These are phyloP conservation scores for Tetracentron sinense DNA, from an alignment of 164 flowering plant species.

Conservation along the genomic window DNA sequence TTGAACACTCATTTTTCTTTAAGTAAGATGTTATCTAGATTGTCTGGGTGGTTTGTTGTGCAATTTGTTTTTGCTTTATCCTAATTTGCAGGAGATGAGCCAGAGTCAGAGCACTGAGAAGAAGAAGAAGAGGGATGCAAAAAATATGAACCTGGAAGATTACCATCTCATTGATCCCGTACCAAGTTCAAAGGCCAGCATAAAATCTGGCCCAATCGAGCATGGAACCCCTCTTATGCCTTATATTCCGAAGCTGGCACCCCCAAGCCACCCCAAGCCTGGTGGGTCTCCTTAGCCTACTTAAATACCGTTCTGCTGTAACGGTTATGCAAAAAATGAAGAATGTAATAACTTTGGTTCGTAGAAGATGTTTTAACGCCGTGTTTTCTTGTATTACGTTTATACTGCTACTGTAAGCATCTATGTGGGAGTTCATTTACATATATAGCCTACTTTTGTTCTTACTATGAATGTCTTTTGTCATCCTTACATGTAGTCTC, in stretches of 20 bases:
- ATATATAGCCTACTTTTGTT: no score
- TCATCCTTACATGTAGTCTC: no score
- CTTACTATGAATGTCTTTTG: no score
- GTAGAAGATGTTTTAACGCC: neutral
- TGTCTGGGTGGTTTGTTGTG: neutral
- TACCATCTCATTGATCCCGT: conserved; percentile 54
- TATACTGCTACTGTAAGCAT: no score
- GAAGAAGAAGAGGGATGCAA: conserved; percentile 10
- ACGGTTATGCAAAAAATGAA: conserved; percentile 4
- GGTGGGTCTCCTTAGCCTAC: conserved; percentile 16
- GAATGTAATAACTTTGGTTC: neutral
- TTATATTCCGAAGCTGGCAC: conserved; percentile 54
- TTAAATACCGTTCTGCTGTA: neutral
- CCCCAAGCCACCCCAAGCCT: conserved; percentile 30
- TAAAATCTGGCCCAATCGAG: conserved; percentile 56
- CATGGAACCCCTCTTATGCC: conserved; percentile 73
- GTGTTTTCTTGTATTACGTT: neutral
- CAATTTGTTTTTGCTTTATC: conserved; percentile 1
- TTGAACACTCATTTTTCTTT: neutral
- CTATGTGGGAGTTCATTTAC: no score
- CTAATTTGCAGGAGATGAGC: conserved; percentile 27
- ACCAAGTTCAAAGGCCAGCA: conserved; percentile 62
- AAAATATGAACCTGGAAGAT: conserved; percentile 43
- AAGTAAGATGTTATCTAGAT: no score
- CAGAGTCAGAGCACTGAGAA: conserved; percentile 9